Evolutionary conservation across 371 early-diverging fungal genomes (phyloP).

Genomic region (Gilbertella persicaria): DNA sequence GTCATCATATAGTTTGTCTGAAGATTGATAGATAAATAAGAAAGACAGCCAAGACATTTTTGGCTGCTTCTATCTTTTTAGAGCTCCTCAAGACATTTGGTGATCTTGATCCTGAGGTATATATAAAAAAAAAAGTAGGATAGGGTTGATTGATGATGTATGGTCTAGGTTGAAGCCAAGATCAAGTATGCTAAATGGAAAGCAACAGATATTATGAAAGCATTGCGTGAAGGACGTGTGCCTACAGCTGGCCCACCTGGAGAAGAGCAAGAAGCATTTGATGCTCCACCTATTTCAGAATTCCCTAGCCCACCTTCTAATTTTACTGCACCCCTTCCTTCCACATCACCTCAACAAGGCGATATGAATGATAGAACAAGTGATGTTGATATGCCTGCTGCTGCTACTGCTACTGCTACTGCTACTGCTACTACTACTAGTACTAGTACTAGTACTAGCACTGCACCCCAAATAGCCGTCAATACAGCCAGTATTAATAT

Average conservation of each 20-base stretch:
- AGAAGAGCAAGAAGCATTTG: constrained; percentile 20
- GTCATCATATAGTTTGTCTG: too few relatives aligned
- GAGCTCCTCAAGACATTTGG: constrained; percentile 84
- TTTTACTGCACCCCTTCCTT: constrained; percentile 44
- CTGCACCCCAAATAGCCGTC: too few relatives aligned
- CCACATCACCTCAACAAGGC: constrained; percentile 14
- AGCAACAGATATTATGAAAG: constrained; percentile 91
- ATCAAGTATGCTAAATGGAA: constrained; percentile 96
- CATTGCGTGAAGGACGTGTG: constrained; percentile 82
- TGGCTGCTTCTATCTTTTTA: constrained; percentile 83
- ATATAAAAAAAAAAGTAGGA: neutral
- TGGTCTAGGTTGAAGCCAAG: constrained; percentile 77
- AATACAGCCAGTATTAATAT: constrained; percentile 40
- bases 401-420: constrained; percentile 6
- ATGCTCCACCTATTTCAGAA: constrained; percentile 34
- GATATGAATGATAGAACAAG: neutral
- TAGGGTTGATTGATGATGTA: neutral
- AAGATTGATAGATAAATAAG: constrained; percentile 37
- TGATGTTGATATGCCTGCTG: neutral
- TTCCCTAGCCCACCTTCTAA: constrained; percentile 57
- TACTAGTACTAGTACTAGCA: constrained; percentile 55
- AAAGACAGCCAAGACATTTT: constrained; percentile 84
- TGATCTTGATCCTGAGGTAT: constrained; percentile 70
- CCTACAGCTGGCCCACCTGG: constrained; percentile 72
- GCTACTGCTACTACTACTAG: neutral